Evolutionary conservation across 495 filamentous ascomycete genomes (phyloP), one percentile per base, ranked within the genome.

Genomic region (Lindgomyces ingoldianus): DNA sequence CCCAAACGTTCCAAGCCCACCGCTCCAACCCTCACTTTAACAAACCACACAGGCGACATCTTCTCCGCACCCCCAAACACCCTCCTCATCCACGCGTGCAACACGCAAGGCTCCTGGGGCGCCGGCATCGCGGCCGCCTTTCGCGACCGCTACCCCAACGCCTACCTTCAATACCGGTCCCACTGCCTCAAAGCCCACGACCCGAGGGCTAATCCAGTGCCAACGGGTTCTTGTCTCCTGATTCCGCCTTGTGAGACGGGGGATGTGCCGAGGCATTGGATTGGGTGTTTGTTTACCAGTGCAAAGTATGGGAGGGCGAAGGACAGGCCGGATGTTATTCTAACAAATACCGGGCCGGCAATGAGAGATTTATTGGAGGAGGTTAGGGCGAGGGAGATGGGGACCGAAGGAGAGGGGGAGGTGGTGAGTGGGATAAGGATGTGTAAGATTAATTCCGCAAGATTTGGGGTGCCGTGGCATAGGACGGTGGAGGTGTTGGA

Each of bases 21-120:
- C 16, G 29, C 50, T 14, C 39, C 27, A n/a, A 50, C 27, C 21
- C 64, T 70, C 42, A 62, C 41, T 4, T 60, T 72, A 19, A 64
- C 60, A 41, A 48, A 72, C 33, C 56, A 60, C 50, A 62, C 36
- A 4, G 75, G 75, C 65, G 73, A 75, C 68, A 67, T 78, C 48
- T 77, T 78, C 70, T 21, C 48, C 39, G 74, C 72, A 27, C 73
- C 74, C 1, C 70, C 74, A 14, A 63, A 73, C 51, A 67, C 70
- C 11, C 47, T 78, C 11, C 45, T 78, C 14, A 72, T 78, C 57
- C 76, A 78, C 67, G 75, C 75, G 9, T 78, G 75, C 67, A 78
- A 78, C 49, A 72, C 69, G 47, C 62, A 64, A 36, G 73, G 72
- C 29, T 27, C 9, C 29, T 73, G 75, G 76, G 72, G 70, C 57